Base-by-base conservation (phyloP, 2,329 filamentous ascomycete species). In the Alternaria gaisen region DNA sequence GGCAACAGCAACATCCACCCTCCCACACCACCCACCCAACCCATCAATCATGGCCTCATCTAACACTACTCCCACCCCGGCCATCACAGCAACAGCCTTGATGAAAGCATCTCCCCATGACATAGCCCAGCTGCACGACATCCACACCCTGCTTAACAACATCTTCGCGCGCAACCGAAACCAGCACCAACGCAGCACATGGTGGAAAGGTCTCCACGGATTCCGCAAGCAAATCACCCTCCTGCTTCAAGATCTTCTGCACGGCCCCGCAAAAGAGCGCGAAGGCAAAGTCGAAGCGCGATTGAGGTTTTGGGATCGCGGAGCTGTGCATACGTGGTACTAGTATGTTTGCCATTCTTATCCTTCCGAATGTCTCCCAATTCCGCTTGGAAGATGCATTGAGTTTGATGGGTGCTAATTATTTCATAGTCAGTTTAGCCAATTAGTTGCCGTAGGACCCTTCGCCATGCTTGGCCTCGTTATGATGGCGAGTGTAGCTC, bases 141-240 rank as follows among this genome's bases (percentile, higher is more conserved):
- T 83, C 72, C 59, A 80, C 72, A 69, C 85, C 51, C 80, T 94
- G 47, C 87, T 97, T 44, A 84, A 90, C 72, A 86, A 91, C 67
- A 87, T 96, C 71, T 87, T 90, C 78, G 89, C 92, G 76, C 92
- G 93, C 71, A 95, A 97, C 82, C 90, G 89, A 74, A 98, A 97
- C 81, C 94, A 98, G 81, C 94, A 98, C 79, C 89, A 89, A 56
- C 84, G 86, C 64, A 86, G 89, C 30, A 87, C 88, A 74, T 99
- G 94, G 94, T 98, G 91, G 88, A 87, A 88, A 70, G 83, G 82
- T 71, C 87, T 97, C 63, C 85, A 85, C 54, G 85, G 90, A 65
- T 84, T 97, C 66, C 88, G 92, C 36, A 90, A 91, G 47, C 84
- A 88, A 58, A 77, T 90, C 9, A 80, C 80, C 9, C 84, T 85